A percentile compares a stretch with the other conserved stretches of the same genome.
Evolutionary conservation across 257 asterid genomes (phyloP).

Genomic region (Lavandula angustifolia): DNA sequence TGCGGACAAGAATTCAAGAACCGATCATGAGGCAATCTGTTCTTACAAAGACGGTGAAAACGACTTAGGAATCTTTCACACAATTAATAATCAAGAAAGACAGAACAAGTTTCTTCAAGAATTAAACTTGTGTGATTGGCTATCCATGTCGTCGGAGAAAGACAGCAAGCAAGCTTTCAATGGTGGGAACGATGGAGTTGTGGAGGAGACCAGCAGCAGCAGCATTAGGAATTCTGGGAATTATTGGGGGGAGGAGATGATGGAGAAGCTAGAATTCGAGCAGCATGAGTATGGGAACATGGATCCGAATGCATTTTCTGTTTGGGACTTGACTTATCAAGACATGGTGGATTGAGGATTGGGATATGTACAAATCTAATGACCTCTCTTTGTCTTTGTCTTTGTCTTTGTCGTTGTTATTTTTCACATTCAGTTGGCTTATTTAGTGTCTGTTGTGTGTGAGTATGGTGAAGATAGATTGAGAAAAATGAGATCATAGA

Average conservation of each 20-base stretch:
- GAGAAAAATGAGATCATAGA: too few relatives aligned
- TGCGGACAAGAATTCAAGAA: conserved; percentile 39
- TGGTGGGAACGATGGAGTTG: not conserved
- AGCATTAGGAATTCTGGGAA: conserved; percentile 15
- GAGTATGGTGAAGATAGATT: too few relatives aligned
- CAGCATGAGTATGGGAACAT: not conserved
- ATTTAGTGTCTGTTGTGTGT: too few relatives aligned
- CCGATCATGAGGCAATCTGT: conserved; percentile 17
- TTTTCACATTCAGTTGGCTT: too few relatives aligned
- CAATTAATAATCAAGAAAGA: not conserved
- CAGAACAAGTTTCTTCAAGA: conserved; percentile 5
- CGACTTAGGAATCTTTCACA: not conserved
- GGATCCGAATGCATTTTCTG: conserved; percentile 40
- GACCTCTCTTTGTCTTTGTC: too few relatives aligned
- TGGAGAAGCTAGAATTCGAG: conserved; percentile 32
- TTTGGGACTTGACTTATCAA: conserved; percentile 54
- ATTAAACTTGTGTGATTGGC: conserved; percentile 29
- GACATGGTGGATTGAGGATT: conserved; percentile 17
- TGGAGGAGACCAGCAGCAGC: not conserved
- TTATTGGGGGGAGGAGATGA: conserved; percentile 38
- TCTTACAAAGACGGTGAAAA: not conserved
- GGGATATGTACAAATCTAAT: not conserved
- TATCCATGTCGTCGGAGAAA: not conserved
- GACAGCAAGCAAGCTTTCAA: not conserved
- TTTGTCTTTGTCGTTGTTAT: too few relatives aligned